These are phyloP conservation scores for Ramaria rubella DNA, from an alignment of 768 basidiomycete species.

Conservation along the genomic window DNA sequence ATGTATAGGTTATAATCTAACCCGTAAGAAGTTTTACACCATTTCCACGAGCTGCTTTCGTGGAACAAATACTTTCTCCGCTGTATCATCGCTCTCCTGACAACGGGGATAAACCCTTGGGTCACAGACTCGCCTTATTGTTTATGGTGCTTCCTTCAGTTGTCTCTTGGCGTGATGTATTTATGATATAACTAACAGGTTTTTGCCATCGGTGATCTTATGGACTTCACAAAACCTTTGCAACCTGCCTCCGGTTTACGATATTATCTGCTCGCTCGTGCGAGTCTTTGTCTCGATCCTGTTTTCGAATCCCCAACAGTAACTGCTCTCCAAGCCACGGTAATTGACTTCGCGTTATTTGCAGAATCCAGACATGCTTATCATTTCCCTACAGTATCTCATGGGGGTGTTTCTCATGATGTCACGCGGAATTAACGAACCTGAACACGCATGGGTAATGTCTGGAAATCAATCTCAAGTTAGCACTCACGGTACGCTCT, in stretches of 20 bases:
- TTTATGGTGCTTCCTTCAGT: constrained; percentile 4
- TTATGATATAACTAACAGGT: neutral
- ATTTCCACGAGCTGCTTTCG: constrained; percentile 1
- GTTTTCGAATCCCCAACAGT: constrained; percentile 7
- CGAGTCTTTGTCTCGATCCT: constrained; percentile 1
- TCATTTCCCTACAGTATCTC: neutral
- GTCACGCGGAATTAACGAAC: neutral
- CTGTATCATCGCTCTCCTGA: neutral
- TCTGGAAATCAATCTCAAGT: constrained; percentile 4
- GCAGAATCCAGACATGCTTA: neutral
- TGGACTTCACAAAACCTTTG: constrained; percentile 8
- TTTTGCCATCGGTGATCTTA: constrained; percentile 6
- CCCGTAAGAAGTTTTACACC: neutral
- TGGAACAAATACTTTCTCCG: constrained; percentile 7
- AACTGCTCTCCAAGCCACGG: constrained; percentile 9
- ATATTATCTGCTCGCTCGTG: constrained; percentile 5
- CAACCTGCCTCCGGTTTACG: neutral
- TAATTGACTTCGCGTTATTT: neutral
- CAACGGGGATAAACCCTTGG: neutral
- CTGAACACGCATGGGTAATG: constrained; percentile 5
- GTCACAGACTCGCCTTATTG: neutral
- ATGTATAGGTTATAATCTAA: neutral
- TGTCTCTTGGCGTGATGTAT: neutral
- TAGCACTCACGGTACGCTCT: constrained; percentile 6
- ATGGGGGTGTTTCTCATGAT: neutral